These are phyloP conservation scores for Fusarium stilboides DNA, from an alignment of 2,329 filamentous ascomycete species.

Conservation along the genomic window DNA sequence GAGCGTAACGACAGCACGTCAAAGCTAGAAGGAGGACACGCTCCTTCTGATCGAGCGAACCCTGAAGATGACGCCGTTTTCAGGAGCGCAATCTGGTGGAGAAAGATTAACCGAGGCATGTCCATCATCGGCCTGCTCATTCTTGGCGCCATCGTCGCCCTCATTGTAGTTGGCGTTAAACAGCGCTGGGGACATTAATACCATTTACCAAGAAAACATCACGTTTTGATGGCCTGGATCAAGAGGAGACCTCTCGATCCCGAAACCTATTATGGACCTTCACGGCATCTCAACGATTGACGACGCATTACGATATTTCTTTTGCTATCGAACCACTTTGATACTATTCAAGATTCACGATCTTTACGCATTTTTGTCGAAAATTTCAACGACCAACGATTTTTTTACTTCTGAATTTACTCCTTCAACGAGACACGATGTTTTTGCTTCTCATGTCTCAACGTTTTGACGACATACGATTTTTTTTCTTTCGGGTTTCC, in stretches of 20 bases:
- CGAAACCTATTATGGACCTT: constrained; percentile 30
- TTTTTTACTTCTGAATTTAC: constrained; percentile 35
- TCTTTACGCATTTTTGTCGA: constrained; percentile 41
- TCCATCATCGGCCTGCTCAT: constrained; percentile 69
- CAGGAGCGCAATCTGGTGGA: constrained; percentile 72
- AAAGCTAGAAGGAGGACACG: constrained; percentile 57
- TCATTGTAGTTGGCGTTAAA: constrained; percentile 67
- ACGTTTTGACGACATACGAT: constrained; percentile 36
- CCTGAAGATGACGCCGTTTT: constrained; percentile 62
- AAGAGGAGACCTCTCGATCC: constrained; percentile 10
- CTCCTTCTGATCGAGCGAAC: constrained; percentile 54
- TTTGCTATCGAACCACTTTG: constrained; percentile 38
- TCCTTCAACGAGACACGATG: constrained; percentile 44
- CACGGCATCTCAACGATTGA: constrained; percentile 49
- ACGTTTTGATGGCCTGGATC: constrained; percentile 39
- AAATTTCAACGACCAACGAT: constrained; percentile 47
- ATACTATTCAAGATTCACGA: constrained; percentile 39
- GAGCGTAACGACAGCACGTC: constrained; percentile 62
- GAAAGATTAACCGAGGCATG: constrained; percentile 72
- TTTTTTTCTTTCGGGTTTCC: constrained; percentile 14
- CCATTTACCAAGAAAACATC: constrained; percentile 29
- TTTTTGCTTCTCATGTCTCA: constrained; percentile 37
- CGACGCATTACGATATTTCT: constrained; percentile 47
- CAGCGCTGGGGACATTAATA: constrained; percentile 62
- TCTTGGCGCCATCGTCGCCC: constrained; percentile 65